Evolutionary conservation across 345 rosid genomes (phyloP).

Genomic region (Crucihimalaya himalaica): DNA sequence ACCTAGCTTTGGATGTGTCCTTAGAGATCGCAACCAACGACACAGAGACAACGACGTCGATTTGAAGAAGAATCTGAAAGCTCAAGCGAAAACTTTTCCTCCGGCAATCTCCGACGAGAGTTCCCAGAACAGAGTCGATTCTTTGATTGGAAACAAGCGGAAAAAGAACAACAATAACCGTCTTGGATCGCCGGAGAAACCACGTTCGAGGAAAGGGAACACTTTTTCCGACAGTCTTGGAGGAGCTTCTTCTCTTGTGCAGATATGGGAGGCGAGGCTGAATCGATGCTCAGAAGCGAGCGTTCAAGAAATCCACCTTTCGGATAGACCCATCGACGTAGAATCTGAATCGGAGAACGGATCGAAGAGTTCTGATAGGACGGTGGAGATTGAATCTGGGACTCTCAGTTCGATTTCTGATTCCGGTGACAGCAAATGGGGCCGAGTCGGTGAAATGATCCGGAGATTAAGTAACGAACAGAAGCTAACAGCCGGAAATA

Average conservation of each 20-base stretch:
- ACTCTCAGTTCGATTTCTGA: slow-evolving; percentile 17
- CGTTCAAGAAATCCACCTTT: slow-evolving; percentile 6
- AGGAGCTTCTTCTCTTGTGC: slow-evolving; percentile 91
- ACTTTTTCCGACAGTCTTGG: slow-evolving; percentile 24
- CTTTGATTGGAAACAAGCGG: slow-evolving; percentile 18
- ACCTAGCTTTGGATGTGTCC: slow-evolving; percentile 59
- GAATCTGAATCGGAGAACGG: slow-evolving; percentile 41
- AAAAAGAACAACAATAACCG: slow-evolving; percentile 23
- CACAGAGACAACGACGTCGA: slow-evolving; percentile 20
- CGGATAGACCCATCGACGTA: slow-evolving; percentile 23
- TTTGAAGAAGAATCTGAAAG: slow-evolving; percentile 56
- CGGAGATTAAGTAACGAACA: slow-evolving; percentile 41
- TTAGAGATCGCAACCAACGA: slow-evolving; percentile 57
- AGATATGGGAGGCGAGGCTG: slow-evolving; percentile 89
- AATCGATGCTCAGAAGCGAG: slow-evolving; percentile 29
- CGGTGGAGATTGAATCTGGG: slow-evolving; percentile 28
- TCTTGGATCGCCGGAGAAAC: slow-evolving; percentile 33
- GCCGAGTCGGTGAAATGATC: slow-evolving; percentile 66
- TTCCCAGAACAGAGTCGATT: slow-evolving; percentile 4
- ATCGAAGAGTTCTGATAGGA: slow-evolving; percentile 14
- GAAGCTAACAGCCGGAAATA: slow-evolving; percentile 28
- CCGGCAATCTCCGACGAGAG: slow-evolving; percentile 40
- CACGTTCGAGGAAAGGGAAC: neutral
- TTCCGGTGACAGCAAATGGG: slow-evolving; percentile 51
- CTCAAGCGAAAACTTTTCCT: slow-evolving; percentile 37